These are phyloP conservation scores for Plectranthus barbatus DNA, from an alignment of 257 asterid genomes.

Conservation along the genomic window DNA sequence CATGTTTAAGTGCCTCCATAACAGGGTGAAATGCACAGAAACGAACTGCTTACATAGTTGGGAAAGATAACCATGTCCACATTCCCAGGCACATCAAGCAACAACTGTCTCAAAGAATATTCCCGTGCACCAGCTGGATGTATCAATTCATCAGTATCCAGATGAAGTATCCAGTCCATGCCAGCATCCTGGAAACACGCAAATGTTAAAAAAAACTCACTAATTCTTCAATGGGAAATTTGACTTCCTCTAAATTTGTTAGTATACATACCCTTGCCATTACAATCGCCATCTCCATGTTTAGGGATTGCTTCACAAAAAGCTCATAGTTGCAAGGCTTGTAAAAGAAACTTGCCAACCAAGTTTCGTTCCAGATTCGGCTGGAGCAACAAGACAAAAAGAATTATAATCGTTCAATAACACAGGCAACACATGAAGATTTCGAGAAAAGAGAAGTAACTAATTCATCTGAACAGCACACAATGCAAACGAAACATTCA, in stretches of 20 bases:
- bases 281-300: conserved; percentile 95
- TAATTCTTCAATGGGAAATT: background rate
- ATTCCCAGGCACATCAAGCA: conserved; percentile 69
- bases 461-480: too few species aligned
- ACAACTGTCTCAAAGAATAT: conserved; percentile 82
- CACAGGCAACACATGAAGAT: background rate
- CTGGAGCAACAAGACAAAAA: conserved; percentile 38
- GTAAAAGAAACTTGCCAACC: conserved; percentile 92
- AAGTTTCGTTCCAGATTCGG: conserved; percentile 97
- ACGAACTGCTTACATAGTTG: conserved; percentile 63
- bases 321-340: conserved; percentile 98
- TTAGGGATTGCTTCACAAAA: conserved; percentile 91
- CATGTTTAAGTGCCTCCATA: background rate
- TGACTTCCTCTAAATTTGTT: background rate
- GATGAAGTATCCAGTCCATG: conserved; percentile 94
- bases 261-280: conserved; percentile 77
- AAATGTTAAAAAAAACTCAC: background rate
- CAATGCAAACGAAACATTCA: background rate
- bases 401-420: conserved; percentile 9
- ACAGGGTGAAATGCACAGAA: background rate
- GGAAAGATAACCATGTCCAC: conserved; percentile 98
- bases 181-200: conserved; percentile 57
- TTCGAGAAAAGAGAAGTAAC: background rate
- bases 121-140: conserved; percentile 93
- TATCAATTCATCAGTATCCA: conserved; percentile 91